Conservation (phyloP, 2,329 filamentous ascomycete genomes). For the Cladosporium sp. region DNA sequence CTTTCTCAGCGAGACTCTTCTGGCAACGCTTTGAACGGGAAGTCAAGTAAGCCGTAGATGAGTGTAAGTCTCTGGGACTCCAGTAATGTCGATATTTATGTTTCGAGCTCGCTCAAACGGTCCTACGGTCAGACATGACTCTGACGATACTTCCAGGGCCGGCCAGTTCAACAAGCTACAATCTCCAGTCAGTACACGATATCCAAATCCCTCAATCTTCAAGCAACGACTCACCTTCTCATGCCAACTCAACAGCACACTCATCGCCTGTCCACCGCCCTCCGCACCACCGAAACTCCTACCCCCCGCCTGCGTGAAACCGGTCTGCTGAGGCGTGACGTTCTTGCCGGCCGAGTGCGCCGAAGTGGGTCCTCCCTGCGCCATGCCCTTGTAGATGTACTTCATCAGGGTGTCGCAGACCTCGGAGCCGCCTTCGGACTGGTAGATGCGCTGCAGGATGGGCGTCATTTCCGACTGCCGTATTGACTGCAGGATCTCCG, state of each 20-base stretch:
- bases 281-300: conserved; percentile 52
- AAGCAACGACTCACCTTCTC: conserved; percentile 61
- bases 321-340: conserved; percentile 72
- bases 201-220: neutral
- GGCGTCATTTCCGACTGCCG: conserved; percentile 94
- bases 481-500: conserved; percentile 93
- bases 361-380: conserved; percentile 32
- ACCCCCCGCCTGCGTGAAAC: conserved; percentile 72
- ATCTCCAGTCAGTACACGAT: conserved; percentile 15
- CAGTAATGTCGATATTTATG: neutral
- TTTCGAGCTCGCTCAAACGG: conserved; percentile 55
- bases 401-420: conserved; percentile 93
- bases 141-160: conserved; percentile 85
- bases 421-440: conserved; percentile 74
- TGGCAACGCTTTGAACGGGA: too few relatives aligned
- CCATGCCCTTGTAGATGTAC: conserved; percentile 95
- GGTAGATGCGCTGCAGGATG: conserved; percentile 77
- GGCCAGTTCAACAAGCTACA: conserved; percentile 77
- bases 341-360: conserved; percentile 31
- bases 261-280: conserved; percentile 85
- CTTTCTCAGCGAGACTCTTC: neutral
- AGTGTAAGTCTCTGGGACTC: neutral
- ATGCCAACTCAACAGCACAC: conserved; percentile 95
- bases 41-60: neutral
- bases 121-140: conserved; percentile 94